Percentiles rank a stretch among this genome's conserved stretches.
phyloP scores from a whole-genome alignment of 345 rosid species.

The Corchorus olitorius region DNA sequence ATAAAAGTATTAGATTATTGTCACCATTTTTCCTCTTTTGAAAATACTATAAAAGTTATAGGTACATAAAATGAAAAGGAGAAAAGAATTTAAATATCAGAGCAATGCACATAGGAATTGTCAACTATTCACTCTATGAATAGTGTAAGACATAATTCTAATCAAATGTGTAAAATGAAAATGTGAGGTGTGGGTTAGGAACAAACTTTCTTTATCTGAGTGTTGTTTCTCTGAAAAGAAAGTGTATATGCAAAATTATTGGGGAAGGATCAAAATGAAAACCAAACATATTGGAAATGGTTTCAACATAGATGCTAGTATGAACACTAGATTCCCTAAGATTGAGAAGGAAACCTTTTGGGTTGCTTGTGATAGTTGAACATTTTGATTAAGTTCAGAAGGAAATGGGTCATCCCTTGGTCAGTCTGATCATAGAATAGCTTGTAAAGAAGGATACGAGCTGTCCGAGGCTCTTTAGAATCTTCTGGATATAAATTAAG shows the following conservation, averaged over 20 bases:
- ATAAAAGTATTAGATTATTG: background rate
- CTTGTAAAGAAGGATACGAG: slow-evolving; percentile 90
- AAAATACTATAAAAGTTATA: background rate
- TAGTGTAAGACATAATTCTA: background rate
- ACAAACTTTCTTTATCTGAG: background rate
- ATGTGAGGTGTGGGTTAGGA: background rate
- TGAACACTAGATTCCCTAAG: background rate
- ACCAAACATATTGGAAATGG: background rate
- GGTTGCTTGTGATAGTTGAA: slow-evolving; percentile 85
- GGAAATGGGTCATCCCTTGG: slow-evolving; percentile 90
- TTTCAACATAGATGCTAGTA: no score
- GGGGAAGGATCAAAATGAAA: background rate
- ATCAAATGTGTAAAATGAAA: background rate
- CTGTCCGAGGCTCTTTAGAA: slow-evolving; percentile 86
- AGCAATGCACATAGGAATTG: background rate
- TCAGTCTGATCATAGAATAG: slow-evolving; percentile 95
- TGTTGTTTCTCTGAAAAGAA: slow-evolving; percentile 3
- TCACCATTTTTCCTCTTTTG: background rate
- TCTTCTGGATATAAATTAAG: slow-evolving; percentile 66
- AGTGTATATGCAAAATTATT: background rate
- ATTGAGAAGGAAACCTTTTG: slow-evolving; percentile 58
- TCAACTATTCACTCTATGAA: background rate
- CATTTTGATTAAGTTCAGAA: slow-evolving; percentile 70
- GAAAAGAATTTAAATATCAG: background rate
- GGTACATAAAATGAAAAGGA: background rate